Percentiles rank a stretch among this genome's conserved stretches.
Conservation (phyloP, 345 rosid species). For the Bruguiera parviflora region DNA sequence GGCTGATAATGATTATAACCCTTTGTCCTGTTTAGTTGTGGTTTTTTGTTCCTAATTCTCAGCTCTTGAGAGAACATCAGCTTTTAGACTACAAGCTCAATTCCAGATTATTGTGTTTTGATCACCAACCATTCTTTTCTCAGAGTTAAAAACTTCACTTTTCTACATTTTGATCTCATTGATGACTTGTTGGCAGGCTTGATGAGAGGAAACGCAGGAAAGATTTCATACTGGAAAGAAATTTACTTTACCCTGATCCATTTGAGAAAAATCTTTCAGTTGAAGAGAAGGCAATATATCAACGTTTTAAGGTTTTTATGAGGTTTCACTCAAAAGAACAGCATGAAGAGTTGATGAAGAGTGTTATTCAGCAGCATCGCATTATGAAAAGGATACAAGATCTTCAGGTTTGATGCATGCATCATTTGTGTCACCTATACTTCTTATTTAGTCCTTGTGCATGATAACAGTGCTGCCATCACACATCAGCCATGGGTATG, state of each 20-base stretch:
- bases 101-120: no score
- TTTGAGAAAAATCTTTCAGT: conserved; percentile 65
- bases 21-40: no score
- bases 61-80: no score
- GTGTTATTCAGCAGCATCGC: conserved; percentile 62
- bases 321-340: conserved; percentile 86
- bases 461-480: not conserved
- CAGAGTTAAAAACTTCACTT: no score
- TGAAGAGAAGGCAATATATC: conserved; percentile 66
- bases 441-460: not conserved
- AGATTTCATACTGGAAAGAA: conserved; percentile 81
- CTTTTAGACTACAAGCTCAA: no score
- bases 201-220: conserved; percentile 97
- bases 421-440: not conserved
- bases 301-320: conserved; percentile 68
- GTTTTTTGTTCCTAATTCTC: no score
- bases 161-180: not conserved
- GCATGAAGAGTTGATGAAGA: conserved; percentile 66
- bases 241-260: conserved; percentile 65
- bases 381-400: conserved; percentile 73
- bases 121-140: no score
- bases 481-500: not conserved
- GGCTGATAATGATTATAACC: no score
- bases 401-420: conserved; percentile 64
- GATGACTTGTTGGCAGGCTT: conserved; percentile 52